Conservation (phyloP, 2,329 filamentous ascomycete species). For the Clonostachys sp. region DNA sequence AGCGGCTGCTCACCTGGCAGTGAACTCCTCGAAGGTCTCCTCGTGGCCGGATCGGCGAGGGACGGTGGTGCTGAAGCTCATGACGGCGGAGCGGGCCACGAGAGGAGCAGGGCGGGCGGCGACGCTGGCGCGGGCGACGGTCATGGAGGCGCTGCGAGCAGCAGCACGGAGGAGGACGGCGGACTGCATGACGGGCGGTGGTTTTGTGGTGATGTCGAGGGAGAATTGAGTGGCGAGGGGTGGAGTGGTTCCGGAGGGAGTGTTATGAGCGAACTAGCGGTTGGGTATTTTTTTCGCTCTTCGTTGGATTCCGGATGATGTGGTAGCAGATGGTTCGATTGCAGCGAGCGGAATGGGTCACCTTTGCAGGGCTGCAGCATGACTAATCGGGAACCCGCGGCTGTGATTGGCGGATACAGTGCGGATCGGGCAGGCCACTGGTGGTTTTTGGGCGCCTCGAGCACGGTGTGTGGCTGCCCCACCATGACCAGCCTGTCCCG, state of each 20-base stretch:
- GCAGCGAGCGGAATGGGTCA: not conserved
- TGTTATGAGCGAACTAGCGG: too few species aligned
- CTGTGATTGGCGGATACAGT: not conserved
- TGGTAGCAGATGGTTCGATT: too few species aligned
- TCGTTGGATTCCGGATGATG: too few species aligned
- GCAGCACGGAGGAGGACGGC: constrained; percentile 66
- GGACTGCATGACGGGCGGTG: constrained; percentile 52
- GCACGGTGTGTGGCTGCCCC: constrained; percentile 1
- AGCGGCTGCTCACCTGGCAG: constrained; percentile 69
- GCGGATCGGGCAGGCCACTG: constrained; percentile 2
- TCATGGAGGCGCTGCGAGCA: constrained; percentile 56
- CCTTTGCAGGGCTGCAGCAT: not conserved
- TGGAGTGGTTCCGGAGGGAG: too few species aligned
- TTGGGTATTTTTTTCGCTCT: too few species aligned
- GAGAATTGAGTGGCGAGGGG: too few species aligned
- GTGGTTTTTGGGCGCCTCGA: not conserved
- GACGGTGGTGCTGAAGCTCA: constrained; percentile 60
- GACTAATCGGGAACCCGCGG: constrained; percentile 1
- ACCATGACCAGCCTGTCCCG: not conserved
- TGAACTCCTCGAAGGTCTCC: constrained; percentile 99
- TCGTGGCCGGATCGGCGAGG: constrained; percentile 57
- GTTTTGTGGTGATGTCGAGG: not conserved
- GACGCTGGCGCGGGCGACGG: constrained; percentile 23
- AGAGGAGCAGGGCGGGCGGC: constrained; percentile 54
- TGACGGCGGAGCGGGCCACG: constrained; percentile 44